Percentiles rank a stretch among this genome's conserved stretches.
Evolutionary conservation across 805 yeast species (phyloP).

Genomic region (Kodamaea kaohsiungensis): DNA sequence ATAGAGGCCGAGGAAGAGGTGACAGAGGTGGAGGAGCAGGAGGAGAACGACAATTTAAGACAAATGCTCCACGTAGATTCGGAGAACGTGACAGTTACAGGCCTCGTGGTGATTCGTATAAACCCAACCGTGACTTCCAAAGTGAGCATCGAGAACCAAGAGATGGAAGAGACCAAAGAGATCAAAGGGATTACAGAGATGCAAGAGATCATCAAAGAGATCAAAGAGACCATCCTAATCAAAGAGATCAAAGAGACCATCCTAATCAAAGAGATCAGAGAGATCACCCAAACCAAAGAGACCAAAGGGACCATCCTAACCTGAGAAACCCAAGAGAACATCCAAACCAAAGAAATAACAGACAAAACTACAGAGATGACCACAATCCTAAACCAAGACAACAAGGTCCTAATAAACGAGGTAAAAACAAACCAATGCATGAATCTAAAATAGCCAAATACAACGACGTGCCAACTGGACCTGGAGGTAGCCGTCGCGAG

Average conservation of each 20-base stretch:
- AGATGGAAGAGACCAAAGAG: neutral
- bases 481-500: neutral
- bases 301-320: neutral
- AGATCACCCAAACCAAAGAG: conserved; percentile 1
- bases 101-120: conserved; percentile 14
- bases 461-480: neutral
- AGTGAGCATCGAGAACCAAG: conserved; percentile 3
- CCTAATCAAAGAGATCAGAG: conserved; percentile 1
- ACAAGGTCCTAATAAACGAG: neutral
- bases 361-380: conserved; percentile 1
- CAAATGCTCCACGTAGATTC: conserved; percentile 21
- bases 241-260: neutral
- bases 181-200: neutral
- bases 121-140: conserved; percentile 3
- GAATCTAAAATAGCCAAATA: neutral
- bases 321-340: neutral
- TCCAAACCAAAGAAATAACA: neutral
- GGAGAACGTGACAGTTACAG: conserved; percentile 26
- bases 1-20: neutral
- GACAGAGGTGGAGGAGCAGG: conserved; percentile 4
- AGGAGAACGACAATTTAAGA: conserved; percentile 5
- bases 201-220: conserved; percentile 2
- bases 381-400: neutral
- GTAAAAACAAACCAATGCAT: neutral
- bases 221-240: neutral